Conservation (phyloP, 2,329 filamentous ascomycete species). For the Saccharata proteae region DNA sequence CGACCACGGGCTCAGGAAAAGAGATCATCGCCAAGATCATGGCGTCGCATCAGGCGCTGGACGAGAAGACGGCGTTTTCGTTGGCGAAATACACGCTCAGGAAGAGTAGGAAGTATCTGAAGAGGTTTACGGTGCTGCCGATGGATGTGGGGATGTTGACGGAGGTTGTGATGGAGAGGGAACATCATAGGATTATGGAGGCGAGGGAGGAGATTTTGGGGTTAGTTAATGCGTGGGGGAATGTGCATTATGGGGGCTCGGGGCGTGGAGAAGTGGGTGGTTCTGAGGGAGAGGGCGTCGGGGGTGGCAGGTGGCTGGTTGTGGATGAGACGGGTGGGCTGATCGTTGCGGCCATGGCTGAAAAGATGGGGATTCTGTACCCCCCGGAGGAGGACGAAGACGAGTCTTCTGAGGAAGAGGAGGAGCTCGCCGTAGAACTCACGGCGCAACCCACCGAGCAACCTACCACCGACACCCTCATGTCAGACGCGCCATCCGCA, state of each 20-base stretch:
- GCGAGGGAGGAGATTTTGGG: conserved; percentile 74
- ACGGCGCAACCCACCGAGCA: conserved; percentile 13
- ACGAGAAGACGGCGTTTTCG: conserved; percentile 89
- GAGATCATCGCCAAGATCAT: conserved; percentile 90
- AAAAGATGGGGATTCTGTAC: conserved; percentile 75
- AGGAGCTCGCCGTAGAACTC: conserved; percentile 12
- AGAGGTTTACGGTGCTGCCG: conserved; percentile 73
- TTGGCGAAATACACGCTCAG: conserved; percentile 91
- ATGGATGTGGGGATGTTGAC: conserved; percentile 67
- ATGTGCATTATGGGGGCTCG: conserved; percentile 70
- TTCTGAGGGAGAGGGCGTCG: conserved; percentile 24
- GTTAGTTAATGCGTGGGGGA: conserved; percentile 76
- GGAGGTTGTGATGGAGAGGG: conserved; percentile 71
- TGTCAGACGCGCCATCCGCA: conserved; percentile 3
- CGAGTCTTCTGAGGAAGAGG: conserved; percentile 14
- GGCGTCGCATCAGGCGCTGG: conserved; percentile 74
- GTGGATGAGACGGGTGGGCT: conserved; percentile 81
- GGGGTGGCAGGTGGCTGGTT: conserved; percentile 60
- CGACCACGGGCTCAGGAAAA: conserved; percentile 66
- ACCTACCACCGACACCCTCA: conserved; percentile 2
- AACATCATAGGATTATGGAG: conserved; percentile 71
- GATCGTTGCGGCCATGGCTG: conserved; percentile 70
- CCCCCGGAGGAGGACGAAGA: conserved; percentile 23
- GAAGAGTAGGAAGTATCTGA: conserved; percentile 88
- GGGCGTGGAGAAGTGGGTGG: too few relatives aligned